Evolutionary conservation across 768 basidiomycete species (phyloP).

Genomic region (Cystobasidium onofrii): DNA sequence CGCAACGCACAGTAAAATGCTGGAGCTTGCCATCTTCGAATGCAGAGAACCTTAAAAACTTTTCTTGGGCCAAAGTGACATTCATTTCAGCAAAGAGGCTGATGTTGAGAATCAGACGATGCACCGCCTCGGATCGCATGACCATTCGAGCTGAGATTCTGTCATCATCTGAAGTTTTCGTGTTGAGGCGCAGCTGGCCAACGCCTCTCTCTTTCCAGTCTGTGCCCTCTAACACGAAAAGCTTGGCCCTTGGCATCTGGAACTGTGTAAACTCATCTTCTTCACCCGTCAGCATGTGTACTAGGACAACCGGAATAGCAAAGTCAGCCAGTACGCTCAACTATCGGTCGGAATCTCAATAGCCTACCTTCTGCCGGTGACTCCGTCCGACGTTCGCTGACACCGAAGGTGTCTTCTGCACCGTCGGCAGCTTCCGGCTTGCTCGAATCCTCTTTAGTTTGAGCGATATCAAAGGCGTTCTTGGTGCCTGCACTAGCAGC

Average conservation of each 20-base stretch:
- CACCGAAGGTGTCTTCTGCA: not conserved
- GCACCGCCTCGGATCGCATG: slow-evolving; percentile 29
- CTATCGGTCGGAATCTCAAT: not conserved
- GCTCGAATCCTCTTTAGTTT: too few species aligned
- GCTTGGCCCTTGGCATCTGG: slow-evolving; percentile 12
- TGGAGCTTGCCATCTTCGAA: slow-evolving; percentile 25
- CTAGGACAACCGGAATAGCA: not conserved
- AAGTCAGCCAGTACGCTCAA: not conserved
- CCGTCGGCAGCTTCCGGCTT: not conserved
- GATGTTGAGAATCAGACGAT: slow-evolving; percentile 29
- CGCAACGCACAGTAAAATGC: slow-evolving; percentile 16
- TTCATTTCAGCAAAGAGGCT: slow-evolving; percentile 25
- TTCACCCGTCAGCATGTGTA: slow-evolving; percentile 22
- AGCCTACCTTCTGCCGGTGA: not conserved
- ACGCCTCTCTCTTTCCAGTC: slow-evolving; percentile 29
- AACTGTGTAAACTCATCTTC: slow-evolving; percentile 28
- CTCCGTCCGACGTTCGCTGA: not conserved
- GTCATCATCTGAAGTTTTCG: not conserved
- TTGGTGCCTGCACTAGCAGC: not conserved
- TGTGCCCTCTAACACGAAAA: slow-evolving; percentile 9
- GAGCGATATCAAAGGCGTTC: not conserved
- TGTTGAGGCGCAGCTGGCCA: slow-evolving; percentile 19
- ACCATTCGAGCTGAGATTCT: slow-evolving; percentile 4
- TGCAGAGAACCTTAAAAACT: slow-evolving; percentile 23
- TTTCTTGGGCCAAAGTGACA: slow-evolving; percentile 21